Conservation (phyloP, 2,329 filamentous ascomycete genomes). For the Metarhizium brunneum region DNA sequence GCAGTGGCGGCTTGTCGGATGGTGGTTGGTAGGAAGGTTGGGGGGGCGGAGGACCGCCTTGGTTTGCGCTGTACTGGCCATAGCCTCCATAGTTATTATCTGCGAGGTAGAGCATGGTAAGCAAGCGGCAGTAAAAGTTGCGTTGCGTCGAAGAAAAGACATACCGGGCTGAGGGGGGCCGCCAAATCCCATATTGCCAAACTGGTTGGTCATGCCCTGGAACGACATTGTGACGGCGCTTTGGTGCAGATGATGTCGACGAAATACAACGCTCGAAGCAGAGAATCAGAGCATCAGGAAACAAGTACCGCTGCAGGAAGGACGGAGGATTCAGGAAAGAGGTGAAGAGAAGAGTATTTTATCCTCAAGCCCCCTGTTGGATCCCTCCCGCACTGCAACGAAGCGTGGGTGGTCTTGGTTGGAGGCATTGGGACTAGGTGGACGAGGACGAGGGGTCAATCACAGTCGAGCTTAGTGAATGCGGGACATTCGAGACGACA, state of each 20-base stretch:
- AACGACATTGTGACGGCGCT: slow-evolving; percentile 1
- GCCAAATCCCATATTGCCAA: slow-evolving; percentile 2
- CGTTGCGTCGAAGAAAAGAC: neutral
- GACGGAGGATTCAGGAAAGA: neutral
- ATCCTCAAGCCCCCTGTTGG: neutral
- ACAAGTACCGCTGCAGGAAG: neutral
- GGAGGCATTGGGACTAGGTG: neutral
- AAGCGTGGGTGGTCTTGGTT: neutral
- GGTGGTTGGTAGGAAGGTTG: slow-evolving; percentile 24
- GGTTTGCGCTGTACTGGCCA: slow-evolving; percentile 15
- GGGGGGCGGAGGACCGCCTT: slow-evolving; percentile 6
- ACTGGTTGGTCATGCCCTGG: slow-evolving; percentile 2
- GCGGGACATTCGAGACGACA: neutral
- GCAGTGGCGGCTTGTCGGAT: slow-evolving; percentile 37
- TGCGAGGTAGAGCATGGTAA: neutral
- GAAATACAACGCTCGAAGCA: neutral
- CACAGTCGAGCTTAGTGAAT: neutral
- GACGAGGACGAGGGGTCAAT: neutral
- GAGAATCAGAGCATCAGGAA: neutral
- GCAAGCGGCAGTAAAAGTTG: neutral
- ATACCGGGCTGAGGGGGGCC: slow-evolving; percentile 3
- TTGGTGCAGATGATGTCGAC: neutral
- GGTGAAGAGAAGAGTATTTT: neutral
- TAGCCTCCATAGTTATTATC: slow-evolving; percentile 9
- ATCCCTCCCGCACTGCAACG: neutral